These are phyloP conservation scores for Talaromyces sp. DNA, from an alignment of 2,329 filamentous ascomycete species.

Conservation along the genomic window DNA sequence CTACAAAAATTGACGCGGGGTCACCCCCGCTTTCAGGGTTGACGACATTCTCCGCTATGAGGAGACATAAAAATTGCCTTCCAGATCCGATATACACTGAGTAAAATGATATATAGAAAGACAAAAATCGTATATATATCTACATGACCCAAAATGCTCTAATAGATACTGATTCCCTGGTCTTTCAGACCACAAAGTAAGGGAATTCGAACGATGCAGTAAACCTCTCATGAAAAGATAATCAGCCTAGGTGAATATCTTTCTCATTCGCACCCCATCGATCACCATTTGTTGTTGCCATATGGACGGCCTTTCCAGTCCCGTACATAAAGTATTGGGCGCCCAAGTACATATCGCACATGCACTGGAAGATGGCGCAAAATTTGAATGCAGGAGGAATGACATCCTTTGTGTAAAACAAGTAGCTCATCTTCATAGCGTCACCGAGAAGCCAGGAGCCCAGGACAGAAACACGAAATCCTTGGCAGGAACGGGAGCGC, in stretches of 20 bases:
- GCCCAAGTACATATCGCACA: constrained; percentile 45
- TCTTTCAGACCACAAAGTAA: background rate
- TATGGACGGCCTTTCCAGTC: constrained; percentile 23
- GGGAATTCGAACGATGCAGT: background rate
- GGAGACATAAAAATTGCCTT: background rate
- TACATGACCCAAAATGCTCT: background rate
- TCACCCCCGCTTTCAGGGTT: background rate
- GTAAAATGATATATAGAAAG: background rate
- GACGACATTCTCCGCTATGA: background rate
- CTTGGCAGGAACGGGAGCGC: constrained; percentile 44
- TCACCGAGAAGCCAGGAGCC: constrained; percentile 47
- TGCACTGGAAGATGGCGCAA: constrained; percentile 46
- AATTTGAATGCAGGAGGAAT: constrained; percentile 47
- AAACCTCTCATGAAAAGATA: constrained; percentile 15
- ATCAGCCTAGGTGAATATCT: constrained; percentile 36
- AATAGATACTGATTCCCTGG: background rate
- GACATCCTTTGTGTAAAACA: constrained; percentile 40
- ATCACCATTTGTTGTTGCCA: constrained; percentile 22
- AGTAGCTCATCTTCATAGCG: constrained; percentile 48
- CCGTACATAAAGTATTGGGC: constrained; percentile 46
- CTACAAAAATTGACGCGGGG: background rate
- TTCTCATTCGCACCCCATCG: constrained; percentile 31
- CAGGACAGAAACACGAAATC: constrained; percentile 46
- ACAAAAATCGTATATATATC: background rate
- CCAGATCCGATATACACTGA: background rate